These are phyloP conservation scores for Salix caprea DNA, from an alignment of 345 rosid genomes.

Conservation along the genomic window DNA sequence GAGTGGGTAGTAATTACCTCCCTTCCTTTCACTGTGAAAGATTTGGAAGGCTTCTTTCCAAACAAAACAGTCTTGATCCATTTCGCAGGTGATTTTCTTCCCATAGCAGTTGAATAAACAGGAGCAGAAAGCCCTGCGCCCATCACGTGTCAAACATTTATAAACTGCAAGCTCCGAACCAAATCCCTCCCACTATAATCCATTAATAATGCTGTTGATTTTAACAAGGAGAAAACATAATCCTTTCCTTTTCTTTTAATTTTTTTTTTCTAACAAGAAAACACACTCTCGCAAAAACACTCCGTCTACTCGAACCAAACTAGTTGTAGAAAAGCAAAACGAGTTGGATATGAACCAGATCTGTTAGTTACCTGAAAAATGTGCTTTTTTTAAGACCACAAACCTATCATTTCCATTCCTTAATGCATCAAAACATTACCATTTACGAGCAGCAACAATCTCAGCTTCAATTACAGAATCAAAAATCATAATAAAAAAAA, in stretches of 20 bases:
- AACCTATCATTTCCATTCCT: constrained; percentile 37
- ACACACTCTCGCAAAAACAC: neutral
- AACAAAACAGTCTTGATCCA: constrained; percentile 81
- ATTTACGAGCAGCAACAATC: neutral
- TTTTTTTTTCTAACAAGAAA: too few species aligned
- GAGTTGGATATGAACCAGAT: constrained; percentile 38
- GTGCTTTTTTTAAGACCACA: constrained; percentile 26
- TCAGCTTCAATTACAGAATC: neutral
- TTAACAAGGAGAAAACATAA: neutral
- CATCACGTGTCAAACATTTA: neutral
- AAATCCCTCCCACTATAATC: neutral
- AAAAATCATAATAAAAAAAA: constrained; percentile 3
- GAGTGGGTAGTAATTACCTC: constrained; percentile 43
- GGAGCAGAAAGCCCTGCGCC: constrained; percentile 19
- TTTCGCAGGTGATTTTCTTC: constrained; percentile 60
- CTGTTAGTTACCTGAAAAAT: constrained; percentile 45
- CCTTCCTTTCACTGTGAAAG: constrained; percentile 46
- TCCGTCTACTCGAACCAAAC: neutral
- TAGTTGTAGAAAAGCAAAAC: neutral
- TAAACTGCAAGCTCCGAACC: neutral
- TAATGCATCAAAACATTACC: constrained; percentile 5
- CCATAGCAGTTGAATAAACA: constrained; percentile 43
- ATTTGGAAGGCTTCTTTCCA: constrained; percentile 78
- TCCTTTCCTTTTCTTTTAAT: too few species aligned
- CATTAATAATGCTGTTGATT: neutral